These are phyloP conservation scores for Teratosphaeria destructans DNA, from an alignment of 2,329 filamentous ascomycete species.

Conservation along the genomic window DNA sequence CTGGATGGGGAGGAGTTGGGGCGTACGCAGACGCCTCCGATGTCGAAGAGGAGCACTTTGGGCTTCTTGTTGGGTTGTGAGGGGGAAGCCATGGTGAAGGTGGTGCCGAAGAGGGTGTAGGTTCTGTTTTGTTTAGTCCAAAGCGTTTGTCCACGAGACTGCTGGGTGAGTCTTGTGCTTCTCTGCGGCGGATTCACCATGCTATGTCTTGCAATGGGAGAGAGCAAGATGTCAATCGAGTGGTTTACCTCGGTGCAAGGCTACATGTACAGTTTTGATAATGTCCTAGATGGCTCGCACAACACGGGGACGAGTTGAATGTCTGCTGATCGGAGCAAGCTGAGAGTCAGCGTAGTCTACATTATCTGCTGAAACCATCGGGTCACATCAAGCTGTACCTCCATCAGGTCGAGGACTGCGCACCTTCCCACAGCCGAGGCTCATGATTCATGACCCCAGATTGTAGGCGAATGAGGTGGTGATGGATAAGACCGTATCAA, in stretches of 20 bases:
- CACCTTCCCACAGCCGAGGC: background rate
- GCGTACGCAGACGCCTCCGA: constrained; percentile 85
- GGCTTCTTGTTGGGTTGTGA: constrained; percentile 30
- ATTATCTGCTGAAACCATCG: background rate
- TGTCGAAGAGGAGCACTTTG: constrained; percentile 80
- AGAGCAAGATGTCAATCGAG: background rate
- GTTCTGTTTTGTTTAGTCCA: constrained; percentile 15
- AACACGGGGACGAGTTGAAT: background rate
- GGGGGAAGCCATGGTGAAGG: constrained; percentile 13
- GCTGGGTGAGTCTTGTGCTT: background rate
- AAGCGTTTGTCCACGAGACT: background rate
- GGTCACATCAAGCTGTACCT: background rate
- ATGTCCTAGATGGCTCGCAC: background rate
- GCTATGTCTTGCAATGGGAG: background rate
- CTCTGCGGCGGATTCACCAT: background rate
- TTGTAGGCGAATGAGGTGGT: background rate
- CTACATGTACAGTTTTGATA: background rate
- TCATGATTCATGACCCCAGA: background rate
- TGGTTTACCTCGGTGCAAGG: background rate
- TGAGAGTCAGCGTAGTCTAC: background rate
- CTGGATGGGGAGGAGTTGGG: background rate
- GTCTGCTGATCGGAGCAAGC: background rate
- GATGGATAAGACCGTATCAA: background rate
- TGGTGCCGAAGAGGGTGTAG: constrained; percentile 13
- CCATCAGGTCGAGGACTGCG: background rate